These are phyloP conservation scores for Ganoderma sinense DNA, from an alignment of 1,284 basidiomycete species.

Conservation along the genomic window DNA sequence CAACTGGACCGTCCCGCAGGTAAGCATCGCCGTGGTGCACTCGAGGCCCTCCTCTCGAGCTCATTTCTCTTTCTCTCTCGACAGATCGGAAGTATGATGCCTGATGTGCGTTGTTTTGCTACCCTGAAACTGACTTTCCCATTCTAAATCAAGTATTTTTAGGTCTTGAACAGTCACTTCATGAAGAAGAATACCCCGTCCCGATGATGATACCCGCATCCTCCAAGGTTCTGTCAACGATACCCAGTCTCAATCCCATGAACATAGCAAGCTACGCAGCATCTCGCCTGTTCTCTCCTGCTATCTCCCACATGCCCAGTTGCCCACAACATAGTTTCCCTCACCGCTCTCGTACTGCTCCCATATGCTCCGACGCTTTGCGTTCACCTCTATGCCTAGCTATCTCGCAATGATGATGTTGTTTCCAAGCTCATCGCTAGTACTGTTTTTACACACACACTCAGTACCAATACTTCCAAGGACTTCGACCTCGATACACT, in stretches of 20 bases:
- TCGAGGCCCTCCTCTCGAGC: not conserved
- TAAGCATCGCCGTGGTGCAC: not conserved
- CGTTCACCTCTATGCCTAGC: not conserved
- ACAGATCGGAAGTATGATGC: not conserved
- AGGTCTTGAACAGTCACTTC: not conserved
- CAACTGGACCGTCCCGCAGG: constrained; percentile 16
- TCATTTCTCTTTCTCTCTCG: no score
- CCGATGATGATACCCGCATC: not conserved
- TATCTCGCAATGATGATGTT: not conserved
- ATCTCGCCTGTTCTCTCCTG: not conserved
- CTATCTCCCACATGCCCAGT: not conserved
- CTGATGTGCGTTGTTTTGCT: not conserved
- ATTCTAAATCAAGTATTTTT: not conserved
- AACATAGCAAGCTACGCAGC: not conserved
- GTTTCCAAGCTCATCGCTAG: not conserved
- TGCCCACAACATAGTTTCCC: not conserved
- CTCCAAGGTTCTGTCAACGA: not conserved
- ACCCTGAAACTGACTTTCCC: not conserved
- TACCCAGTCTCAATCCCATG: not conserved
- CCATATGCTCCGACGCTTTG: not conserved
- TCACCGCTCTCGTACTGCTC: not conserved
- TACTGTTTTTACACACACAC: not conserved
- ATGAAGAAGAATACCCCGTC: not conserved
- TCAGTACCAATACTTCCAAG: not conserved
- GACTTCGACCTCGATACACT: not conserved